phyloP scores from a whole-genome alignment of 805 yeast species.

The Ogataea methylovora region DNA sequence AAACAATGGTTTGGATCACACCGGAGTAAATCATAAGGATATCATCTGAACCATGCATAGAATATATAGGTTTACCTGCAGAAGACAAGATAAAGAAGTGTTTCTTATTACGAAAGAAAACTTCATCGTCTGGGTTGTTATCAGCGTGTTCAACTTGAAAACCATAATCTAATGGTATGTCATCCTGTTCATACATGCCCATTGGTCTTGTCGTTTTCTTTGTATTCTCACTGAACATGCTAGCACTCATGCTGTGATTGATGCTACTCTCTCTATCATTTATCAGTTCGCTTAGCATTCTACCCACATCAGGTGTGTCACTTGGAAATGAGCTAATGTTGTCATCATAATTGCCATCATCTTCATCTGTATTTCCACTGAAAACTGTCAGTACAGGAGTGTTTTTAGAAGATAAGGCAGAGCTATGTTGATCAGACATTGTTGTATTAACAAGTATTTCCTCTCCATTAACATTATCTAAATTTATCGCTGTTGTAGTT shows the following conservation, averaged over 20 bases:
- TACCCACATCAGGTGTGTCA: conserved; percentile 6
- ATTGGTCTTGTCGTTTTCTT: conserved; percentile 1
- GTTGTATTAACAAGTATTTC: conserved; percentile 3
- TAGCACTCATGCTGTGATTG: not conserved
- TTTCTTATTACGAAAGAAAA: conserved; percentile 36
- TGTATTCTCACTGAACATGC: conserved; percentile 1
- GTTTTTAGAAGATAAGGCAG: conserved; percentile 5
- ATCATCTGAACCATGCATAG: conserved; percentile 67
- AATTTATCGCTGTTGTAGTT: conserved; percentile 26
- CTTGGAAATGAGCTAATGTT: conserved; percentile 16
- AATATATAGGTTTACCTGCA: conserved; percentile 86
- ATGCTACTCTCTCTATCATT: conserved; percentile 3
- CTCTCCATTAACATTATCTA: conserved; percentile 9
- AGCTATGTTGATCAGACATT: conserved; percentile 1
- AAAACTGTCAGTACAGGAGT: conserved; percentile 23
- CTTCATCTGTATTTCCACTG: conserved; percentile 15
- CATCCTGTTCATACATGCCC: not conserved
- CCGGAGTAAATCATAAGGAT: conserved; percentile 68
- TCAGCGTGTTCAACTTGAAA: conserved; percentile 20
- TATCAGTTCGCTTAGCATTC: conserved; percentile 5
- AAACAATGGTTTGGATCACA: conserved; percentile 69
- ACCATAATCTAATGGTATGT: conserved; percentile 12
- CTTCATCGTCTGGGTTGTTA: conserved; percentile 16
- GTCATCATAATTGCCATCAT: conserved; percentile 12
- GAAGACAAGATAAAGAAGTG: conserved; percentile 74